Evolutionary conservation across 441 rosid genomes (phyloP), one percentile per base, ranked within the genome.

Genomic region (California macrophylla): DNA sequence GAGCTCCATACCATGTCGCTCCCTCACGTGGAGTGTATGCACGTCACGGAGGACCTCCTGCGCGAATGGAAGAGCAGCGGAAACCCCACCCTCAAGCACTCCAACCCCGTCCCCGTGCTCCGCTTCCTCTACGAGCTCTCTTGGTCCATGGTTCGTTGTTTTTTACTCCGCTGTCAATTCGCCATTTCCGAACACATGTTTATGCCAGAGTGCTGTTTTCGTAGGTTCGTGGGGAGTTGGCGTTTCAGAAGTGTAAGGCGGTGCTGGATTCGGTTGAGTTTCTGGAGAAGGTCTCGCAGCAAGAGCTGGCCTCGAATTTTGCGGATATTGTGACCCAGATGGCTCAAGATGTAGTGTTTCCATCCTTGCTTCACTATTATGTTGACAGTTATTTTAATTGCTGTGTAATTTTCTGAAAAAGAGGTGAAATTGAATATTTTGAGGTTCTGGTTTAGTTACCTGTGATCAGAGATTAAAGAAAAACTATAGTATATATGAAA

Each of bases 91-190:
- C 83, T 80, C 74, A 88, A 81, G 62, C 79, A 83, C 50, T 74
- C 89, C 24, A 72, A 82, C 45, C 89, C 96, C 25, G 96, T 91
- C 1, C 88, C 90, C 70, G 52, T 80, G 85, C 92, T 89, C 66
- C 98, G 97, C 65, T 96, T 96, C 82, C 89, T 93, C 70, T 93
- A 85, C 82, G 99, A 96, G 89, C 87, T 89, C 72, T 88, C 92
- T 83, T 88, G 83, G 84, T 68, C 80, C 75, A 68, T 83, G 96
- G 98, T 95, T 81, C 60, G 64, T 66, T 40, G 40, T 71, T 58
- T 66, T 47, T 50, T 20, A 10, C 68, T 65, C 13, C 15, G 3
- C 36, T 24, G 7, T 25, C 50, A 10, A 28, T 23, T 23, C 21
- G 40, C 58, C 29, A 10, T 42, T 47, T 64, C 10, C 67, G 34